Evolutionary conservation across 495 filamentous ascomycete species (phyloP), one percentile per base, ranked within the genome.

Genomic region (Cercophora scortea): DNA sequence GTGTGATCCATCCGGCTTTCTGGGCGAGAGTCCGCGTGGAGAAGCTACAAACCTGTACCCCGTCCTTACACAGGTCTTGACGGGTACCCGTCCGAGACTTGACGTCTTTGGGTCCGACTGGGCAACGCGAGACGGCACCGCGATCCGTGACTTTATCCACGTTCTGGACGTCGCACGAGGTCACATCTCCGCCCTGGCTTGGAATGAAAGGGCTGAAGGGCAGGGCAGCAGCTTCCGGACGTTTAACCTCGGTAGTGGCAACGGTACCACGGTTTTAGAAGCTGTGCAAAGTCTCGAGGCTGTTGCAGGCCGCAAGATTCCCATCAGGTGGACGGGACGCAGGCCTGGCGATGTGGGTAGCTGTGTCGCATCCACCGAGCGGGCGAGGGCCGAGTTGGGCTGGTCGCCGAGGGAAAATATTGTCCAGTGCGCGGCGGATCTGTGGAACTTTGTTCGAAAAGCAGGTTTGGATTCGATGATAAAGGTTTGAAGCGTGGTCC

Each of bases 81-180:
- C 75, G 0, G 82, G 82, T 8, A 64, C 71, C 33, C 75, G 75
- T 52, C 57, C 70, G 0, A 71, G 71, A 32, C 64, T 86, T 25
- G 67, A 77, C 41, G 77, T 85, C 56, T 86, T 83, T 49, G 83
- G 83, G 47, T 74, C 73, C 3, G 79, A 86, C 51, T 86, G 80
- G 77, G 71, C 81, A 38, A 85, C 83, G 1, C 73, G 74, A 47
- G 84, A 88, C 55, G 84, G 84, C 42, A 90, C 86, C 33, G 86
- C 87, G 52, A 84, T 88, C 59, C 80, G 85, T 44, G 85, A 88
- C 65, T 88, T 85, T 71, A 84, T 84, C 50, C 73, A 76, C 53
- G 73, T 76, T 35, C 63, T 70, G n/a, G 85, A 89, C 62, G 73
- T 89, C 16, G 85, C 82, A 38, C 68, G 76, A 45, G 83, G 83